phyloP scores from a whole-genome alignment of 1,284 basidiomycete species.

The Laetiporus sulphureus region DNA sequence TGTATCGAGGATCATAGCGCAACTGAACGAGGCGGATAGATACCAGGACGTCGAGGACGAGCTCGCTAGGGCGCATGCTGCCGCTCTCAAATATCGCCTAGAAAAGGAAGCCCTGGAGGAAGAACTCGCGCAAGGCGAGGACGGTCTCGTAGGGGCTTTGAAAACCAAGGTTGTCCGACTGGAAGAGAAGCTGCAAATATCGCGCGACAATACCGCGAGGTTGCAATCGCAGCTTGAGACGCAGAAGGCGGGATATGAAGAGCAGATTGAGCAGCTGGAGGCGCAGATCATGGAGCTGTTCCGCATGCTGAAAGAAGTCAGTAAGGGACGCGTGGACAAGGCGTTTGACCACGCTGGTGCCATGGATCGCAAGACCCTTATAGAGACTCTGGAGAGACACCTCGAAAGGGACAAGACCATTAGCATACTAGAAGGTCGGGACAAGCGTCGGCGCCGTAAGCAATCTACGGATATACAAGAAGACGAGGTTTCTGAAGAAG shows the following conservation, averaged over 20 bases:
- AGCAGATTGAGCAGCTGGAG: slow-evolving; percentile 84
- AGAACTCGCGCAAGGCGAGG: slow-evolving; percentile 75
- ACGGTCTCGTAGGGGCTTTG: slow-evolving; percentile 80
- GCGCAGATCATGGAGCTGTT: slow-evolving; percentile 92
- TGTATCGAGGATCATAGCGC: slow-evolving; percentile 83
- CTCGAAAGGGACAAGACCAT: slow-evolving; percentile 85
- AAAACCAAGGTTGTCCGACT: slow-evolving; percentile 69
- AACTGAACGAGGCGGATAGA: slow-evolving; percentile 89
- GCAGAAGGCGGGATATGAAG: slow-evolving; percentile 81
- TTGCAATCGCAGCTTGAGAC: slow-evolving; percentile 76
- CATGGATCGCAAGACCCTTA: slow-evolving; percentile 78
- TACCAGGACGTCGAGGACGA: slow-evolving; percentile 79
- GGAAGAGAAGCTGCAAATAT: slow-evolving; percentile 76
- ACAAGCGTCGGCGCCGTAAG: slow-evolving; percentile 30
- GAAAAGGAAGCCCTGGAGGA: slow-evolving; percentile 76
- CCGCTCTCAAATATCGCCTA: slow-evolving; percentile 56
- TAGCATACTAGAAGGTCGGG: slow-evolving; percentile 74
- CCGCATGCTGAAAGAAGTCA: slow-evolving; percentile 83
- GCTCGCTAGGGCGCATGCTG: slow-evolving; percentile 59
- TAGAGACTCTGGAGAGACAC: slow-evolving; percentile 76
- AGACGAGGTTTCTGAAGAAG: slow-evolving; percentile 24
- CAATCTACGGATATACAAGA: slow-evolving; percentile 25
- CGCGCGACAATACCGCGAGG: slow-evolving; percentile 72
- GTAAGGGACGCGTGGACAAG: slow-evolving; percentile 62
- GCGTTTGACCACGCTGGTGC: slow-evolving; percentile 57